phyloP scores from a whole-genome alignment of 2,329 filamentous ascomycete genomes.

The Orbilia oligospora region DNA sequence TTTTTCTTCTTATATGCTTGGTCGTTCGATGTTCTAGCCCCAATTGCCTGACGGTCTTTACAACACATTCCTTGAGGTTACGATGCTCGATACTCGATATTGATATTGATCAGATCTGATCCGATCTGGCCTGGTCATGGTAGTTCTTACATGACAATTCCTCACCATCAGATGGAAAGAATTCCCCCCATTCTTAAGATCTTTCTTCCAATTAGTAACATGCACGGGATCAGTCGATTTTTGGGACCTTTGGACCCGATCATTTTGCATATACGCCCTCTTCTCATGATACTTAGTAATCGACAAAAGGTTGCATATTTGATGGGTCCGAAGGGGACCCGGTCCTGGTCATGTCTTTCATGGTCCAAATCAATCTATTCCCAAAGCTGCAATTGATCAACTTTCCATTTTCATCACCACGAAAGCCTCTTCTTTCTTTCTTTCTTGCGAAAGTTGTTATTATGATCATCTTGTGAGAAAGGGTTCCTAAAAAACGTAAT shows the following conservation, averaged over 20 bases:
- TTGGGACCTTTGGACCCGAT: neutral
- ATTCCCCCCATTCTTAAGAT: neutral
- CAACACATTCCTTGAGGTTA: conserved; percentile 44
- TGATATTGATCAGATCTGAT: no score
- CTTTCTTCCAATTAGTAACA: neutral
- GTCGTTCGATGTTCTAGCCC: no score
- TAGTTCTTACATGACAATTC: no score
- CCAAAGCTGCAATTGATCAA: conserved; percentile 39
- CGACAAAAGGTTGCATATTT: neutral
- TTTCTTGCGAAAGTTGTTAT: conserved; percentile 22
- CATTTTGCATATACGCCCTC: neutral
- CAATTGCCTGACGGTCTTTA: neutral
- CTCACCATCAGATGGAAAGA: no score
- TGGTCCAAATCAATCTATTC: conserved; percentile 6
- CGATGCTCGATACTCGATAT: no score
- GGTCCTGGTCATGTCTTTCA: conserved; percentile 25
- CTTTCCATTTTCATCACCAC: neutral
- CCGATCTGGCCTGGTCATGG: no score
- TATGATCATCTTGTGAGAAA: neutral
- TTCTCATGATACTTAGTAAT: no score
- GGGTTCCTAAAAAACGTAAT: conserved; percentile 38
- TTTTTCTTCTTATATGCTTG: no score
- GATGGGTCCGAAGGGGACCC: conserved; percentile 20
- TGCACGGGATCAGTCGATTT: conserved; percentile 32
- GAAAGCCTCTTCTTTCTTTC: neutral